Conservation (phyloP, 2,329 filamentous ascomycete genomes). For the Diaporthe caulivora region DNA sequence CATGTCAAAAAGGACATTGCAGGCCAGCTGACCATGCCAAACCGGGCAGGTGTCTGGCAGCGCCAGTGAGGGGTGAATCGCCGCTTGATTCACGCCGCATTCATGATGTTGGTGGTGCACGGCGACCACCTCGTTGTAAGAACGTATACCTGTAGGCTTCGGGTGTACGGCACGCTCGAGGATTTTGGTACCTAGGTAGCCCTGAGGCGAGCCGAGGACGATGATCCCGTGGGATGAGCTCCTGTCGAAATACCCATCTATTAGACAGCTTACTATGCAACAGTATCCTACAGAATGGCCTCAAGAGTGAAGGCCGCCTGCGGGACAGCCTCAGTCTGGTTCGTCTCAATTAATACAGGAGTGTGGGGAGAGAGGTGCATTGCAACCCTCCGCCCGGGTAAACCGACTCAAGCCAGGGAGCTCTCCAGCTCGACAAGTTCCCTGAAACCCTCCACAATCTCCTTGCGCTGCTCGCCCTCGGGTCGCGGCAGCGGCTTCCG, state of each 20-base stretch:
- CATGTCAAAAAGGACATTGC: background rate
- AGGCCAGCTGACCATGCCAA: background rate
- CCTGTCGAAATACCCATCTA: background rate
- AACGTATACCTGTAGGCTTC: background rate
- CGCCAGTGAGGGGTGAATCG: background rate
- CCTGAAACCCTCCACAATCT: conserved; percentile 33
- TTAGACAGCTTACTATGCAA: background rate
- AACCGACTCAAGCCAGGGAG: conserved; percentile 4
- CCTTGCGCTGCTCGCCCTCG: conserved; percentile 12
- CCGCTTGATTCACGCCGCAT: background rate
- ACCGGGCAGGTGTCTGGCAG: background rate
- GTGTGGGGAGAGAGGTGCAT: background rate
- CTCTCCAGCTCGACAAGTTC: conserved; percentile 37
- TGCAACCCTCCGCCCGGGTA: background rate
- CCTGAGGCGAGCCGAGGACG: background rate
- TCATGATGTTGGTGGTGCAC: background rate
- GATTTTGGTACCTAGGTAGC: background rate
- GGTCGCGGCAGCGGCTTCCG: conserved; percentile 61
- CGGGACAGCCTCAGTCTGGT: background rate
- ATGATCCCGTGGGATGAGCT: background rate
- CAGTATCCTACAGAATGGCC: background rate
- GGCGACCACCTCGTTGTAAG: background rate
- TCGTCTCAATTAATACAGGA: background rate
- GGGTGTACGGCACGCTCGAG: background rate
- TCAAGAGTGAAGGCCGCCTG: background rate